phyloP scores from a whole-genome alignment of 2,329 filamentous ascomycete species.

The Dactylella cylindrospora region DNA sequence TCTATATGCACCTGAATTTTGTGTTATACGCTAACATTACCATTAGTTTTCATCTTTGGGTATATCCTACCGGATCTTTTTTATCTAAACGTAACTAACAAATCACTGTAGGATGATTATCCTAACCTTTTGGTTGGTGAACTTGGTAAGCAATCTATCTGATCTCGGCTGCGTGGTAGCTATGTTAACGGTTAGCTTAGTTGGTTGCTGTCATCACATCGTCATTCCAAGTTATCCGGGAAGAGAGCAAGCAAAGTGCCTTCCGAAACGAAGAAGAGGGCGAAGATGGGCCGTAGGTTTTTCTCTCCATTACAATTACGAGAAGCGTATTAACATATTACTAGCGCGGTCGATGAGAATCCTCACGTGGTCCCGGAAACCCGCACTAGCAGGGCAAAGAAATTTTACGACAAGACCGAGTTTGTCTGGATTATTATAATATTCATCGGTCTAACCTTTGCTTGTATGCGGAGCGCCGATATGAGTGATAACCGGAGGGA shows the following conservation, averaged over 20 bases:
- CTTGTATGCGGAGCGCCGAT: conserved; percentile 71
- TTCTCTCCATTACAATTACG: background rate
- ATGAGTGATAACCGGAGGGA: conserved; percentile 65
- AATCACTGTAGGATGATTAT: conserved; percentile 69
- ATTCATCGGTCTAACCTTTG: conserved; percentile 73
- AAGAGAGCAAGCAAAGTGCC: conserved; percentile 81
- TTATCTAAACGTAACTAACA: background rate
- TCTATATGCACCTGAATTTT: background rate
- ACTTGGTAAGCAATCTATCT: conserved; percentile 60
- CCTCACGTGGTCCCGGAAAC: background rate
- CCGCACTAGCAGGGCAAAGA: conserved; percentile 61
- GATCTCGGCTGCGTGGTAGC: background rate
- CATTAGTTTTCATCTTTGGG: conserved; percentile 60
- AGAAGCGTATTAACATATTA: background rate
- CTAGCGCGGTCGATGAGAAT: conserved; percentile 11
- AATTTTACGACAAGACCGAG: conserved; percentile 70
- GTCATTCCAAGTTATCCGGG: conserved; percentile 95
- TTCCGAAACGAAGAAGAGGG: conserved; percentile 75
- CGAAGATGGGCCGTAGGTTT: conserved; percentile 44
- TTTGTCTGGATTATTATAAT: conserved; percentile 81
- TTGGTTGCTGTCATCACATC: conserved; percentile 95
- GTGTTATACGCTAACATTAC: conserved; percentile 5
- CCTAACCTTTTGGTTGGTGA: conserved; percentile 93
- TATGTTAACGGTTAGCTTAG: conserved; percentile 35
- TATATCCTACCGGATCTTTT: conserved; percentile 13